A percentile compares a stretch with the other conserved stretches of the same genome.
Evolutionary conservation across 2,329 filamentous ascomycete species (phyloP).

Genomic region (Sporothrix pseudoabietina): DNA sequence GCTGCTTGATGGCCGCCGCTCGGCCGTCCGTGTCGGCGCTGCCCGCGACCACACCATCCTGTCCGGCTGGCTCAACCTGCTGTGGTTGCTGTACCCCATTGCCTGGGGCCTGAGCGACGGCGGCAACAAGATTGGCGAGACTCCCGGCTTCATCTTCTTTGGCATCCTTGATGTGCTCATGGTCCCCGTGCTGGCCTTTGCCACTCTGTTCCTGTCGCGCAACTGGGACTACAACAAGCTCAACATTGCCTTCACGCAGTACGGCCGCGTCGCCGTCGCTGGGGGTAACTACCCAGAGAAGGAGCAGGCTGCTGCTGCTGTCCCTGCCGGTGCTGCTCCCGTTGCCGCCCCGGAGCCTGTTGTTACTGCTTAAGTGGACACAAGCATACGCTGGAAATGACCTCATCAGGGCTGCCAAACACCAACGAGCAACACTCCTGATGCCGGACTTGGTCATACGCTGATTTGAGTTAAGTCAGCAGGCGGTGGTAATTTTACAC

Average conservation of each 20-base stretch:
- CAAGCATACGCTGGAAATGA: background rate
- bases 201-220: conserved; percentile 49
- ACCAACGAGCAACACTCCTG: background rate
- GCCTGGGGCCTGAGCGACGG: conserved; percentile 57
- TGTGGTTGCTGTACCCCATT: conserved; percentile 59
- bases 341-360: conserved; percentile 30
- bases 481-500: background rate
- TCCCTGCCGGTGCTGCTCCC: conserved; percentile 34
- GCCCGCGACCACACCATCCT: conserved; percentile 50
- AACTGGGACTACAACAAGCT: conserved; percentile 55
- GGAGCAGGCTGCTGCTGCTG: conserved; percentile 33
- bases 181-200: conserved; percentile 48
- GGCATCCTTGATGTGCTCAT: conserved; percentile 56
- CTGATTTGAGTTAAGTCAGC: background rate
- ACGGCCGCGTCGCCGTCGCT: conserved; percentile 51
- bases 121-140: conserved; percentile 53
- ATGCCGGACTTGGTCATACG: background rate
- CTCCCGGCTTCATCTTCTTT: conserved; percentile 53
- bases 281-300: conserved; percentile 53
- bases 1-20: conserved; percentile 44
- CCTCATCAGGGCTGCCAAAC: background rate
- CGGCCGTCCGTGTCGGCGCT: conserved; percentile 45
- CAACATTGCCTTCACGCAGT: conserved; percentile 58
- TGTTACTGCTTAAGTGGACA: conserved; percentile 11
- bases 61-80: conserved; percentile 51